A percentile compares a stretch with the other conserved stretches of the same genome.
Conservation (phyloP, 805 yeast species). For the Metschnikowia baotianmanensis region DNA sequence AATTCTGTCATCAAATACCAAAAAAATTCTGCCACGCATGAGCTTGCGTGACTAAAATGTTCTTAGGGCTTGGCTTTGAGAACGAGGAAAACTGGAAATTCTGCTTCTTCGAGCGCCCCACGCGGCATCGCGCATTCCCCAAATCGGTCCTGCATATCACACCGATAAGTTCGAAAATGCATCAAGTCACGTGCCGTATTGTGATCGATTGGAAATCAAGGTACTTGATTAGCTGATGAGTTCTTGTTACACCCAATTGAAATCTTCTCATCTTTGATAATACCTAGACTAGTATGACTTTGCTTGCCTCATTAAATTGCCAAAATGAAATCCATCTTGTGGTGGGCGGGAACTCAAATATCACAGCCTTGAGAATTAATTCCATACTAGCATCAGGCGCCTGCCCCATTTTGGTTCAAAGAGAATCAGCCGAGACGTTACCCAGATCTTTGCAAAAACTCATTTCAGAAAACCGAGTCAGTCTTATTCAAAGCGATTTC, state of each 20-base stretch:
- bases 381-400: conserved; percentile 56
- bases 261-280: no score
- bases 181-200: conserved; percentile 18
- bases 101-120: no score
- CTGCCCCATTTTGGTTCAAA: conserved; percentile 47
- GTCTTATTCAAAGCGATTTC: conserved; percentile 25
- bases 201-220: conserved; percentile 5
- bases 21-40: no score
- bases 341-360: conserved; percentile 46
- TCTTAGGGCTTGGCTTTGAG: no score
- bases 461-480: conserved; percentile 26
- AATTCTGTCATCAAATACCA: no score
- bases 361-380: conserved; percentile 48
- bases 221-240: no score
- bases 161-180: neutral
- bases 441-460: conserved; percentile 26
- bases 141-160: neutral
- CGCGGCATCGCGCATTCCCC: no score
- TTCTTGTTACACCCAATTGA: neutral
- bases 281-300: conserved; percentile 10
- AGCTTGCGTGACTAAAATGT: no score
- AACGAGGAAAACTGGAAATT: no score
- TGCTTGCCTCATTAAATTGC: conserved; percentile 31
- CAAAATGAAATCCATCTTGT: conserved; percentile 55
- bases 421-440: conserved; percentile 21